phyloP scores from a whole-genome alignment of 805 yeast genomes.

The Nakazawaea molendinolei region DNA sequence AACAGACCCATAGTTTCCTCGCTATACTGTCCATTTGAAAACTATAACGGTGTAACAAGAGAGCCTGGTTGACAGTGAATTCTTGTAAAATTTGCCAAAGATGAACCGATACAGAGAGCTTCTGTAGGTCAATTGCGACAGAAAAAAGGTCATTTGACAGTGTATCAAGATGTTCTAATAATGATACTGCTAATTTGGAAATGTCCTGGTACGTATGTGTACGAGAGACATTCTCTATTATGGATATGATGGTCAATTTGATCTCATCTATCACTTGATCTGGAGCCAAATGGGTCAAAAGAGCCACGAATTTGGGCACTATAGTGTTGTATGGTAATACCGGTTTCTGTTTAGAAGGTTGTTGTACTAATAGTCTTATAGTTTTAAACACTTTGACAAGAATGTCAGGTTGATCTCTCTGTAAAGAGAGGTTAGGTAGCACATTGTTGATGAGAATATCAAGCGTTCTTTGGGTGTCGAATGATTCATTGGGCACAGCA shows the following conservation, averaged over 20 bases:
- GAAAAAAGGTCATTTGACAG: background rate
- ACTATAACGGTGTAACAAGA: conserved; percentile 17
- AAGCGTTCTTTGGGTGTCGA: conserved; percentile 23
- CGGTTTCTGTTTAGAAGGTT: conserved; percentile 15
- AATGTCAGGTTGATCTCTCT: conserved; percentile 11
- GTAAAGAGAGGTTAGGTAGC: conserved; percentile 20
- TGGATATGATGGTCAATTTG: conserved; percentile 4
- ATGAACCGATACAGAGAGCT: conserved; percentile 20
- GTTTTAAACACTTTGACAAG: conserved; percentile 24
- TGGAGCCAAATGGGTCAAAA: background rate
- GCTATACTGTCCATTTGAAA: conserved; percentile 20
- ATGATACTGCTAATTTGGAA: background rate
- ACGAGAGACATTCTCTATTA: conserved; percentile 3
- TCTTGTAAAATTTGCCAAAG: conserved; percentile 21
- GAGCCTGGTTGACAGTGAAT: conserved; percentile 15
- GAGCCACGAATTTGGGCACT: background rate
- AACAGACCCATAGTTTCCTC: conserved; percentile 25
- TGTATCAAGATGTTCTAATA: background rate
- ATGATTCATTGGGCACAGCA: background rate
- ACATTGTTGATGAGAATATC: conserved; percentile 23
- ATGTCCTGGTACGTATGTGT: background rate
- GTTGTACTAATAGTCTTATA: conserved; percentile 16
- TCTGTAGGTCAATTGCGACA: conserved; percentile 1
- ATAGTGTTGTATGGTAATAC: background rate
- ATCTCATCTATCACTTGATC: conserved; percentile 4